Evolutionary conservation across 1,284 basidiomycete genomes (phyloP), one percentile per base, ranked within the genome.

Genomic region (Ceratobasidium theobromae): DNA sequence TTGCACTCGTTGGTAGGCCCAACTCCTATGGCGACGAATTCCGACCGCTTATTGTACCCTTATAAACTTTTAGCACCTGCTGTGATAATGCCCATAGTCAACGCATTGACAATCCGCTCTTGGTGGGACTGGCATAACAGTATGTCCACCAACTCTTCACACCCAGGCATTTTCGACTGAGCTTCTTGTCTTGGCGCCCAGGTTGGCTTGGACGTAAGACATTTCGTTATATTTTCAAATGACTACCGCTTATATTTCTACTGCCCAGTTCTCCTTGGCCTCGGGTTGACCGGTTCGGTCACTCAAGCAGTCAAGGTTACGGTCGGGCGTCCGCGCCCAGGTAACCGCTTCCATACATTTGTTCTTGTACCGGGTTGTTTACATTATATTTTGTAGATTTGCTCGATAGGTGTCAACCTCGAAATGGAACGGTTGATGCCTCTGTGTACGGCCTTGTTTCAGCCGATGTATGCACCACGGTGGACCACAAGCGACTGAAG

Each of bases 61-160:
- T 95, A 67, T 28, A 84, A 85, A 32, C 74, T 88, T 48, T 82
- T 84, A 5, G 79, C 89, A 2, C 91, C 93, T 0, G 74, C 90
- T 5, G 71, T 87, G 14, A 76, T 93, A 38, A 85, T 93, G 71
- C 80, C 86, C n/a, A 71, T 84, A 6, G 81, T 95, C 70, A 90
- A 92, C 71, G 69, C 86, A 23, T 65, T 89, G 11, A 86, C 92
- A 18, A 78, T 91, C 12, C 83, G 88, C 23, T 89, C 87, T 3
- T 86, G 86, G 77, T 97, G 94, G 93, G 95, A 98, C 73, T 79
- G 90, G 33, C 95, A 98, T 75, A 89, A 86, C 72, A 83, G 49
- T 65, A 33, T 27, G 60, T 33, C 6, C 16, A 49, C 18, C 35
- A n/a, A 9, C 28, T 11, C n/a, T 28, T 16, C 23, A n/a, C 5